Evolutionary conservation across 345 rosid species (phyloP).

Genomic region (Eucalyptus erythrocorys): DNA sequence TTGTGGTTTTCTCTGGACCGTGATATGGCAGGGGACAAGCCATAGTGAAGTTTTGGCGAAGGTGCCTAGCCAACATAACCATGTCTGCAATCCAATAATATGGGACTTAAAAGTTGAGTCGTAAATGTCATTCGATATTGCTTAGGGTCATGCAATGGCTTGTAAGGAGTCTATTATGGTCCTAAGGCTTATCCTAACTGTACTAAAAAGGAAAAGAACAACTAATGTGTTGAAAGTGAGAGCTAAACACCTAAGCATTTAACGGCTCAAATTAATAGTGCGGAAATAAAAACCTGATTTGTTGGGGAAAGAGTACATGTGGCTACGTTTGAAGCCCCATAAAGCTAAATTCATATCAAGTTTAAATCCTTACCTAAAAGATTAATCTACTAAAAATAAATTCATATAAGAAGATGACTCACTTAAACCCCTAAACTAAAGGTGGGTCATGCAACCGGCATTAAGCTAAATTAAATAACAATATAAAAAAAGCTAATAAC

Average conservation of each 20-base stretch:
- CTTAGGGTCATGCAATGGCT: too few relatives aligned
- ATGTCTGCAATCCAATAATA: too few relatives aligned
- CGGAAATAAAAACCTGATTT: background rate
- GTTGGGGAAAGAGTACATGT: background rate
- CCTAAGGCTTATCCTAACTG: background rate
- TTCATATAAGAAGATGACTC: background rate
- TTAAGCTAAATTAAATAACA: background rate
- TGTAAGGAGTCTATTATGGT: background rate
- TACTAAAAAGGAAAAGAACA: background rate
- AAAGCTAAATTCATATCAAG: too few relatives aligned
- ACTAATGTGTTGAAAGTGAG: background rate
- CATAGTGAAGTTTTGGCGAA: too few relatives aligned
- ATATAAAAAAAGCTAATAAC: too few relatives aligned
- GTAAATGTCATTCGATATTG: too few relatives aligned
- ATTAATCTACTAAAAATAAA: background rate
- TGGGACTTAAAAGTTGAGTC: too few relatives aligned
- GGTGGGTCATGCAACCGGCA: background rate
- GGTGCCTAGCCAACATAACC: too few relatives aligned
- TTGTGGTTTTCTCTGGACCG: too few relatives aligned
- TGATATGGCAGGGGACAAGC: too few relatives aligned
- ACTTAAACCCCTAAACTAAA: background rate
- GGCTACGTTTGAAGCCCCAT: background rate
- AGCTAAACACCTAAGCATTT: too few relatives aligned
- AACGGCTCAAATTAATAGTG: too few relatives aligned
- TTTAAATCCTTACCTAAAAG: background rate